These are phyloP conservation scores for Coemansia sp. DNA, from an alignment of 192 early-diverging fungal species.

Conservation along the genomic window DNA sequence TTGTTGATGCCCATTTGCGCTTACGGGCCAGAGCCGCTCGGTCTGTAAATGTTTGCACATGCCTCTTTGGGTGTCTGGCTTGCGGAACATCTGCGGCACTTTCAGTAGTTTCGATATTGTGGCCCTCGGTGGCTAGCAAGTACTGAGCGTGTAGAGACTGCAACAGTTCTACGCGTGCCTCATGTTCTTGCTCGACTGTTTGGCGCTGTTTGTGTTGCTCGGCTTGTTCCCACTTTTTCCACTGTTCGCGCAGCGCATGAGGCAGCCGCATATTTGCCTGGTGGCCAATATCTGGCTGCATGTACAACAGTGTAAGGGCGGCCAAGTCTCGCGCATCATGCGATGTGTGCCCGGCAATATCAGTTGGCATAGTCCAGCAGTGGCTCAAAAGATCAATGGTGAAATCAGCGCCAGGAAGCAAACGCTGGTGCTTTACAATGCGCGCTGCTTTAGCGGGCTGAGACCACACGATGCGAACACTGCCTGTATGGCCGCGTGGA, in stretches of 20 bases:
- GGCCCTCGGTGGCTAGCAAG: background rate
- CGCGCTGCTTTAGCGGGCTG: background rate
- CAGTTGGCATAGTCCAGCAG: background rate
- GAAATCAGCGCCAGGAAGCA: background rate
- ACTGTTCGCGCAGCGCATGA: background rate
- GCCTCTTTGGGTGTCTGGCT: too few relatives aligned
- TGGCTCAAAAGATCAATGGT: background rate
- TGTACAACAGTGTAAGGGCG: background rate
- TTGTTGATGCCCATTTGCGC: background rate
- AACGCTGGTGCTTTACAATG: background rate
- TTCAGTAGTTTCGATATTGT: background rate
- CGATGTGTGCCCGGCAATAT: background rate
- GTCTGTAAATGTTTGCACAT: too few relatives aligned
- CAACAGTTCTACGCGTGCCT: background rate
- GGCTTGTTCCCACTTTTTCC: background rate
- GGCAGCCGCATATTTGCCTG: background rate
- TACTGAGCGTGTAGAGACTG: background rate
- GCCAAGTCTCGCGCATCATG: background rate
- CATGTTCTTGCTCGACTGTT: background rate
- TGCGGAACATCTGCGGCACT: background rate
- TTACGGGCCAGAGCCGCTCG: background rate
- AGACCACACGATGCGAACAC: background rate
- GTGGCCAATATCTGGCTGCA: background rate
- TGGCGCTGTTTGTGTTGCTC: background rate
- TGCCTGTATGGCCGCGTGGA: background rate